Base-by-base conservation (phyloP, 202 grass and related monocot genomes). In the Brachypodium distachyon region DNA sequence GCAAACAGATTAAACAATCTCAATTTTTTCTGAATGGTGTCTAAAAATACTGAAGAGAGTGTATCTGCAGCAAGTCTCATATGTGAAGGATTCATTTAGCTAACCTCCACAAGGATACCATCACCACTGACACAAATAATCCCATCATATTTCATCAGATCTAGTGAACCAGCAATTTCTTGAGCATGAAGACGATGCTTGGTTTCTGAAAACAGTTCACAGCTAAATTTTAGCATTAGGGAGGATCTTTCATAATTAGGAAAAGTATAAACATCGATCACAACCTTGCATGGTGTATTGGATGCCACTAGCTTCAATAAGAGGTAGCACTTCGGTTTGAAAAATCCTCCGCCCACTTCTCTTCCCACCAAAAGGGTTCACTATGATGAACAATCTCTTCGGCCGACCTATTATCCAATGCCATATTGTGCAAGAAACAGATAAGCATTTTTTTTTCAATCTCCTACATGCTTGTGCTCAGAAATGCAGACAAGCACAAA, bases 121-220 rank as follows among this genome's bases (percentile, higher is more conserved):
- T 99, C 96, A 72, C 96, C 96, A 76, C 96, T 96, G 38, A 99
- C 89, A 87, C 96, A 99, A 61, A 99, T 62, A 55, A 99, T 93
- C 21, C 92, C 96, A 61, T 99, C 87, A 85, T 89, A 99, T 73
- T 93, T 87, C 78, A 27, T 79, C 63, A 96, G 55, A 92, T 99
- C 89, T 55, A 99, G 83, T 1, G 92, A 95, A 76, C 41, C 56
- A 67, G 67, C 75, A 78, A 93, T 95, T 86, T 99, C 87, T 85
- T 93, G 89, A 83, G 89, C 96, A 85, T 96, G 89, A 88, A 90
- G 67, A 4, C 87, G 87, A 75, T 85, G 75, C 72, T 89, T 87
- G 31, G 92, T 99, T 85, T 99, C 96, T 99, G 85, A 78, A 58
- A 22, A 77, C 16, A 70, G 27, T 76, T 73, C 83, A 85, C 16